phyloP scores from a whole-genome alignment of 805 yeast genomes.

The Yamadazyma scolyti region DNA sequence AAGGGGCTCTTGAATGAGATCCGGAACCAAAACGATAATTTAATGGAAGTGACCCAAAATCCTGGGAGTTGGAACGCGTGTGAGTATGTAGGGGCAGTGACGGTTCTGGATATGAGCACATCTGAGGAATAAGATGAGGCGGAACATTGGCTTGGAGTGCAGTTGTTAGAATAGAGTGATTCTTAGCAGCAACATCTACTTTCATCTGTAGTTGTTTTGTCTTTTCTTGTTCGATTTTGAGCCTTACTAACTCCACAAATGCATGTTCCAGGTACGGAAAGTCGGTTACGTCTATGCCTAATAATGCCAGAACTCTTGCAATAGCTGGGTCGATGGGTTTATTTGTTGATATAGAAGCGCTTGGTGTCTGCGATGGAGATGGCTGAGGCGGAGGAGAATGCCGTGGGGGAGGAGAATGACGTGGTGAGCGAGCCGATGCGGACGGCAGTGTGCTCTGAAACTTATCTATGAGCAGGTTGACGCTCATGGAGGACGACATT shows the following conservation, averaged over 20 bases:
- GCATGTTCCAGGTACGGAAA: conserved; percentile 61
- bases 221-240: conserved; percentile 69
- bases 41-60: conserved; percentile 21
- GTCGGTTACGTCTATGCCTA: conserved; percentile 50
- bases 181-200: conserved; percentile 57
- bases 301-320: conserved; percentile 29
- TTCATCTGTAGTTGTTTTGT: conserved; percentile 78
- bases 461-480: conserved; percentile 37
- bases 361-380: not conserved
- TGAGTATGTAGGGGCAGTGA: conserved; percentile 5
- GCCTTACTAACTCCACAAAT: conserved; percentile 52
- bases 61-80: conserved; percentile 5
- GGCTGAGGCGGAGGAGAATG: not conserved
- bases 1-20: conserved; percentile 2
- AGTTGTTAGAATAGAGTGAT: conserved; percentile 57
- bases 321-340: not conserved
- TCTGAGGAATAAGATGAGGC: conserved; percentile 53
- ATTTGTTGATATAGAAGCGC: not conserved
- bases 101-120: conserved; percentile 37
- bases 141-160: conserved; percentile 67
- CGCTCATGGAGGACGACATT: conserved; percentile 34
- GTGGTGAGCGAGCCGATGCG: too few species aligned
- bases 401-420: not conserved
- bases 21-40: conserved; percentile 35
- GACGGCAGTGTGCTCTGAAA: conserved; percentile 4